phyloP scores from a whole-genome alignment of 2,329 filamentous ascomycete species.

The Sporothrix globosa region DNA sequence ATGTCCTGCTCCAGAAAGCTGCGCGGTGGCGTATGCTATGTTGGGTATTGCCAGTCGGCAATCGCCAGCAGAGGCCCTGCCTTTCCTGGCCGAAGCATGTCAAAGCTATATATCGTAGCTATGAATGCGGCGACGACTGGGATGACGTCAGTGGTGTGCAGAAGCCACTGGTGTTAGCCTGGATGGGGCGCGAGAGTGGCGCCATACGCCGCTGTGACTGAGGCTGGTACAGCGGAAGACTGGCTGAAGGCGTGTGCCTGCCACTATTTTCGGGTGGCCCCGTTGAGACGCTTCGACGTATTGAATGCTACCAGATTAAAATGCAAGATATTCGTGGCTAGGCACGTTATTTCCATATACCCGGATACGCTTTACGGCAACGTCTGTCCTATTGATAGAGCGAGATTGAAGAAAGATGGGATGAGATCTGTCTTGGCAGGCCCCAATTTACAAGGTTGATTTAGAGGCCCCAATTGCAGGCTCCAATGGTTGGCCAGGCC shows the following conservation, averaged over 20 bases:
- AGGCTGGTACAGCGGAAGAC: not conserved
- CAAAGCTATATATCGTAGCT: not conserved
- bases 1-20: not conserved
- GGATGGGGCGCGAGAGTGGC: not conserved
- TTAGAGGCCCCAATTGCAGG: too few relatives aligned
- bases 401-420: not conserved
- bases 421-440: not conserved
- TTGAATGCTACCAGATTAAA: too few relatives aligned
- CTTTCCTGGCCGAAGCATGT: not conserved
- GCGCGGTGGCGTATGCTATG: too few relatives aligned
- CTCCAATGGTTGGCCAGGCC: not conserved
- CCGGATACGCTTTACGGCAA: too few relatives aligned
- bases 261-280: not conserved
- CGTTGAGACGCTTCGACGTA: not conserved
- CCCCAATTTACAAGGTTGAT: too few relatives aligned
- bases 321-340: not conserved
- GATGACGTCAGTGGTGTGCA: slow-evolving; percentile 12
- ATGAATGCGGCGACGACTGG: not conserved
- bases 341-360: not conserved
- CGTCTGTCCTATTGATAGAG: not conserved
- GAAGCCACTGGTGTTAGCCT: not conserved
- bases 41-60: too few relatives aligned
- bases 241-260: not conserved
- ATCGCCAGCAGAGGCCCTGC: not conserved
- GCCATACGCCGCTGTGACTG: not conserved